phyloP scores from a whole-genome alignment of 768 basidiomycete species.

The Russula sp. region DNA sequence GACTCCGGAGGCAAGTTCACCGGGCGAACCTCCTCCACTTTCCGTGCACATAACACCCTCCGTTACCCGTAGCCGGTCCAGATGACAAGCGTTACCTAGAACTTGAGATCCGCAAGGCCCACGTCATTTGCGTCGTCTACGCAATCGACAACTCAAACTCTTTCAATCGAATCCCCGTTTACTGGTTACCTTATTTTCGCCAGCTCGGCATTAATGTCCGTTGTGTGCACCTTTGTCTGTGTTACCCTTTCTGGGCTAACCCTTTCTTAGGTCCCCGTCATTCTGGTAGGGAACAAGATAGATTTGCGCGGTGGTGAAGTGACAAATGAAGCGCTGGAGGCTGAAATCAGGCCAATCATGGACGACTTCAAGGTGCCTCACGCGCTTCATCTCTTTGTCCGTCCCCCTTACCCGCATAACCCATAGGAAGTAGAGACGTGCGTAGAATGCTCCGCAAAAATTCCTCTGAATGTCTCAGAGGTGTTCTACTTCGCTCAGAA shows the following conservation, averaged over 20 bases:
- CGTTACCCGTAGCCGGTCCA: slow-evolving; percentile 54
- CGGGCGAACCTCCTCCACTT: not conserved
- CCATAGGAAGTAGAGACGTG: slow-evolving; percentile 95
- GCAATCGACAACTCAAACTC: slow-evolving; percentile 94
- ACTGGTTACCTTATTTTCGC: slow-evolving; percentile 94
- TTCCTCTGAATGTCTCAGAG: slow-evolving; percentile 88
- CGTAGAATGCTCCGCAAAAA: slow-evolving; percentile 91
- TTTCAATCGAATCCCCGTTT: slow-evolving; percentile 96
- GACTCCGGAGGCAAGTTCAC: slow-evolving; percentile 81
- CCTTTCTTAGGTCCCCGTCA: slow-evolving; percentile 74
- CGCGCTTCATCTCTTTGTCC: not conserved
- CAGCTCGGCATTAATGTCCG: slow-evolving; percentile 91
- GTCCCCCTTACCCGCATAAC: not conserved
- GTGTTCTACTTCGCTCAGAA: slow-evolving; percentile 99
- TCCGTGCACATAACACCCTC: not conserved
- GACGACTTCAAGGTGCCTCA: slow-evolving; percentile 87
- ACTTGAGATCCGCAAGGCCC: slow-evolving; percentile 92
- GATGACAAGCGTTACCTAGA: slow-evolving; percentile 86
- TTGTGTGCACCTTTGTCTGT: slow-evolving; percentile 12
- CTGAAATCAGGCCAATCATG: slow-evolving; percentile 96
- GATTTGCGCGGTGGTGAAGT: slow-evolving; percentile 90
- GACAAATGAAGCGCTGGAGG: slow-evolving; percentile 89
- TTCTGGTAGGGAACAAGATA: slow-evolving; percentile 97
- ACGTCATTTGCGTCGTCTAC: slow-evolving; percentile 97
- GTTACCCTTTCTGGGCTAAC: not conserved